Evolutionary conservation across 331 rosid genomes (phyloP), one percentile per base, ranked within the genome.

Genomic region (Dryas integrifolia): DNA sequence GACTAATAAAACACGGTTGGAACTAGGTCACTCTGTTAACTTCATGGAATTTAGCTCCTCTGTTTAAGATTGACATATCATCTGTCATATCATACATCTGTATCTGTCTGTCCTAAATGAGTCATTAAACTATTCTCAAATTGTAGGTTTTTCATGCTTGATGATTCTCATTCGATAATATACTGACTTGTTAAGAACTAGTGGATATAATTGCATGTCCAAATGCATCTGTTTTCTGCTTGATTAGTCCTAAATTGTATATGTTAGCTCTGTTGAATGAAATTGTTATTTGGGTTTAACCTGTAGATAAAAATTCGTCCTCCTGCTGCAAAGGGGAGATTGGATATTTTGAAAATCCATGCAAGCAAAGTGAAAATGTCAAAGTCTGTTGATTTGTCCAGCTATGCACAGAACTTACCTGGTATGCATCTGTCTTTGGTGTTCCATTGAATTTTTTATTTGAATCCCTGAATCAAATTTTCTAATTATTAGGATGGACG

Each of bases 291-390:
- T 78, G 67, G 71, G 72, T 79, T 69, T 79, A 72, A 74, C 74
- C 21, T 82, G 73, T 63, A 95, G 98, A 91, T 95, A 83, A 85
- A 83, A 82, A 91, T 95, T 67, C 88, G 84, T 50, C 96, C 97
- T 69, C 98, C 98, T 21, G 81, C 81, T 69, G 87, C 93, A 15
- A 92, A 95, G 75, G 98, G 98, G 80, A 91, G 98, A 84, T 58
- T 75, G 61, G 96, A 86, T 58, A 95, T 95, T 79, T 86, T 95
- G 85, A 95, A 91, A 85, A 91, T 95, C 67, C 96, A 95, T 80
- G 89, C 96, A 43, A 65, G 90, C 86, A 95, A 89, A 89, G 97
- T 95, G 65, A 95, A 95, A 86, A 88, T 95, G 86, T 86, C 98
- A 15, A 84, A 86, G 26, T 76, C 96, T 72, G 92, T 91, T 77